Evolutionary conservation across 2,329 filamentous ascomycete genomes (phyloP).

Genomic region (Cryphonectria nitschkei): DNA sequence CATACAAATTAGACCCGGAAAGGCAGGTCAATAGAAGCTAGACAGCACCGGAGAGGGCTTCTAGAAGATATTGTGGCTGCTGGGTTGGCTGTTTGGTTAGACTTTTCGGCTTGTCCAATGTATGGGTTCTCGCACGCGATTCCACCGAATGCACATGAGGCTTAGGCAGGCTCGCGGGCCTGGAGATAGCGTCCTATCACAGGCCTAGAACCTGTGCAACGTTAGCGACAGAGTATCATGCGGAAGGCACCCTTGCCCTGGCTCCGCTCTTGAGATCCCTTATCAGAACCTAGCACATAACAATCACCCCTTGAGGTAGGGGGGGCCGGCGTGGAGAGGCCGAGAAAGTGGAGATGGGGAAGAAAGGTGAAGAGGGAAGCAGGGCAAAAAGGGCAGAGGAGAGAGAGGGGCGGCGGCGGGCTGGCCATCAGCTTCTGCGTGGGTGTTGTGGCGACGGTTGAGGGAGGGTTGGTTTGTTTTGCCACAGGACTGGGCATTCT

Average conservation of each 20-base stretch:
- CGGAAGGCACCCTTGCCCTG: not conserved
- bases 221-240: not conserved
- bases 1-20: not conserved
- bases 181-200: not conserved
- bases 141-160: not conserved
- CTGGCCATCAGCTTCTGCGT: too few relatives aligned
- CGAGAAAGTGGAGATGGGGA: too few relatives aligned
- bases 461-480: not conserved
- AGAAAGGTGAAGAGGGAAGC: not conserved
- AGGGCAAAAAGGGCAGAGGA: too few relatives aligned
- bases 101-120: not conserved
- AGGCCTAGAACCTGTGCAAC: not conserved
- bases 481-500: not conserved
- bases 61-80: not conserved
- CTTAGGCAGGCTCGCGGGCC: not conserved
- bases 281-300: not conserved
- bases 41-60: not conserved
- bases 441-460: not conserved
- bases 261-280: not conserved
- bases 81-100: not conserved
- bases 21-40: not conserved
- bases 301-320: not conserved
- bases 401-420: too few relatives aligned
- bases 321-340: too few relatives aligned
- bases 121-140: not conserved